Percentiles rank a stretch among this genome's conserved stretches.
Evolutionary conservation across 2,329 filamentous ascomycete species (phyloP).

Genomic region (Neurospora crassa): DNA sequence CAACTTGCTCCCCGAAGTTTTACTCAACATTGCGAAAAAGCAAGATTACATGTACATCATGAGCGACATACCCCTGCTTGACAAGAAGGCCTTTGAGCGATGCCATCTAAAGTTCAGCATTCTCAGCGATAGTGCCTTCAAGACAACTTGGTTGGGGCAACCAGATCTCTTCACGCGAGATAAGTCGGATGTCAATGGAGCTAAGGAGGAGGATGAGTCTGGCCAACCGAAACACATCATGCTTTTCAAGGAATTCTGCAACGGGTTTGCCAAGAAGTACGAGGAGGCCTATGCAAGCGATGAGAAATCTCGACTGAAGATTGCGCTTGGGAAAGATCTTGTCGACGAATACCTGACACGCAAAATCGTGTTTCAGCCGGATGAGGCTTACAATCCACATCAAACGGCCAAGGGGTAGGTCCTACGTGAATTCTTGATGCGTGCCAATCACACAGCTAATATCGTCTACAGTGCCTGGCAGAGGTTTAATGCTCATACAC

Average conservation of each 20-base stretch:
- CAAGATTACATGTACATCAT: conserved; percentile 62
- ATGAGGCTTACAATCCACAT: conserved; percentile 45
- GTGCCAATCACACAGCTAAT: not conserved
- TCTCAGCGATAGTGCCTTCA: conserved; percentile 17
- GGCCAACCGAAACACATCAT: conserved; percentile 29
- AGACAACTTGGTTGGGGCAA: conserved; percentile 23
- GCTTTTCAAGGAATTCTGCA: conserved; percentile 32
- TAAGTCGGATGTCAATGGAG: not conserved
- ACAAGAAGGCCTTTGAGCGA: conserved; percentile 33
- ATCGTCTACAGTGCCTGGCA: conserved; percentile 30
- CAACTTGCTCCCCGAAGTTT: conserved; percentile 51
- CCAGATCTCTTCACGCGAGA: conserved; percentile 36
- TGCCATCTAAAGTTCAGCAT: conserved; percentile 58
- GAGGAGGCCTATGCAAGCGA: not conserved
- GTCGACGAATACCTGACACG: conserved; percentile 45
- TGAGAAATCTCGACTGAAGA: conserved; percentile 24
- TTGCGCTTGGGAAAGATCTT: conserved; percentile 23
- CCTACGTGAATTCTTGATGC: not conserved
- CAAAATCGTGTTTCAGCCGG: conserved; percentile 53
- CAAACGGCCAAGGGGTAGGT: conserved; percentile 46
- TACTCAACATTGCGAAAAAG: conserved; percentile 44
- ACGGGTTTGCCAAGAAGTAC: conserved; percentile 21
- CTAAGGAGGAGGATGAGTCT: not conserved
- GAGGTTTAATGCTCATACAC: conserved; percentile 58
- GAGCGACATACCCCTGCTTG: conserved; percentile 43